These are phyloP conservation scores for Wickerhamomyces strasburgensis DNA, from an alignment of 805 yeast species.

Conservation along the genomic window DNA sequence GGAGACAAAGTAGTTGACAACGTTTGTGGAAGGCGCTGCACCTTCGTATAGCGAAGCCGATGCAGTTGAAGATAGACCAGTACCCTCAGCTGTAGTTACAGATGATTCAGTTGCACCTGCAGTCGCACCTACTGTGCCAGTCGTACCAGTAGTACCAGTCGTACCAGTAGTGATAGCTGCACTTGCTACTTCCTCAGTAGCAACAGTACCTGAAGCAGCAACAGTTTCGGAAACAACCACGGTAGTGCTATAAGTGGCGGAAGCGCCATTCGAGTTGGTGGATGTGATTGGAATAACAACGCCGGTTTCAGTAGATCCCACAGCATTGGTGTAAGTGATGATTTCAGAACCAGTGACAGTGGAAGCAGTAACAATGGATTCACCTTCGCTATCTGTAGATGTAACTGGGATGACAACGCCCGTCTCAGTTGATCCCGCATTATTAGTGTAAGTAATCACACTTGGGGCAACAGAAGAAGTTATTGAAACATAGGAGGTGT, in stretches of 20 bases:
- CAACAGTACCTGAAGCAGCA: not conserved
- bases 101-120: no score
- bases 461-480: conserved; percentile 1
- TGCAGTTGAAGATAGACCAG: no score
- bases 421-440: conserved; percentile 1
- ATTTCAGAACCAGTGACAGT: conserved; percentile 3
- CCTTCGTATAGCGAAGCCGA: no score
- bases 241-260: not conserved
- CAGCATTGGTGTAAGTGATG: conserved; percentile 2
- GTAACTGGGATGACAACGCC: not conserved
- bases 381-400: not conserved
- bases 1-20: not conserved
- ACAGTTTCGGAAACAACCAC: not conserved
- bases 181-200: not conserved
- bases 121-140: no score
- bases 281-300: not conserved
- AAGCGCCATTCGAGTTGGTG: not conserved
- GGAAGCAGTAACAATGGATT: no score
- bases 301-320: conserved; percentile 1
- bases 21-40: not conserved
- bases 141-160: no score
- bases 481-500: not conserved
- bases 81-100: no score
- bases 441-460: conserved; percentile 3
- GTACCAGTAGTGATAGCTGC: no score